Base-by-base conservation (phyloP, 176 grass and related monocot genomes). In the Lolium multiflorum region DNA sequence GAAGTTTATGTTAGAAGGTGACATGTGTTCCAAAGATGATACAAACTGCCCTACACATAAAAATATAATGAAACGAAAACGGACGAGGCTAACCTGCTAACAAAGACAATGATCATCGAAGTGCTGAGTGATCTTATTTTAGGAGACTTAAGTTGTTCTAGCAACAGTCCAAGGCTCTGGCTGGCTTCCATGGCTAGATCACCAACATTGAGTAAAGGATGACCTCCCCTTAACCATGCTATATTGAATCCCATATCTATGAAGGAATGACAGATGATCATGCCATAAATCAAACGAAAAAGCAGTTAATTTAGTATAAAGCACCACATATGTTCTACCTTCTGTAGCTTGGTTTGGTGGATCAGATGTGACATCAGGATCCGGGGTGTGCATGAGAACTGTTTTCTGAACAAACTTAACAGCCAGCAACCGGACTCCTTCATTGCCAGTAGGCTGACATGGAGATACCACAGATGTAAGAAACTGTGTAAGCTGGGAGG, bases 181-280 rank as follows among this genome's bases (percentile, higher is more conserved):
- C 90, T 95, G 59, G 96, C 96, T 89, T 98, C 93, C 88, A 92
- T 91, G 51, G 96, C 88, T 82, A 98, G 80, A 74, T 98, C 96
- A 81, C 93, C 82, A 71, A 95, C 65, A 84, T 90, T 91, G 86
- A 98, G 96, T 73, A 95, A 78, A 85, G 96, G 86, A 86, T 98
- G 96, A 58, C 96, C 96, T 80, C 91, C 96, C 60, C 84, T 91
- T 87, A 98, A 84, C 96, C 93, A 98, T 65, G 93, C 94, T 84
- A 95, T 83, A 87, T 94, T 98, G 89, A 98, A 98, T 65, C 84
- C 91, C 84, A 82, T 80, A 67, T 81, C 96, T 98, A 77, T 61
- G 86, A 54, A 83, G 48, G 21, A 62, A 64, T 35, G 48, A 41
- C 71, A 88, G 50, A 50, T 74, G 26, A 62, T 43, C 11, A 86